Base-by-base conservation (phyloP, 2,329 filamentous ascomycete species). In the Botrytis sinoallii region DNA sequence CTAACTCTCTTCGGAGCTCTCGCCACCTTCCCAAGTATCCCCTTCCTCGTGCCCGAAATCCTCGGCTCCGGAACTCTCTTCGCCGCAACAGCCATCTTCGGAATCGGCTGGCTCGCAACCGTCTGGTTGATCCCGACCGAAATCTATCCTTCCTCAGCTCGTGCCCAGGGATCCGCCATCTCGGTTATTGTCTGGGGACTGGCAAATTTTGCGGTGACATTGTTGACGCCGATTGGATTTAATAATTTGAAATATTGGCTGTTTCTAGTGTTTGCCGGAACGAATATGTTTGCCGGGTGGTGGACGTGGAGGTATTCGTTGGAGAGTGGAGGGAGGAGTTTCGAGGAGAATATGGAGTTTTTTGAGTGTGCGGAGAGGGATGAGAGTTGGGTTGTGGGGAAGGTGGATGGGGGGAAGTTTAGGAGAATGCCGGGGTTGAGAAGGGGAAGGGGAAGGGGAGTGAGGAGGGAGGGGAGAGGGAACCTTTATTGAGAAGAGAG, bases 81-180 rank as follows among this genome's bases (percentile, higher is more conserved):
- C 82, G 79, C 88, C 72, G 86, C 88, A 3, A 92, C 88, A 0
- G 87, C 86, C 12, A 86, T 87, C 29, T 90, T 90, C 74, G 88
- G 88, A 6, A 87, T 90, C 63, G 87, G 87, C 38, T 90, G 88
- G 88, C 83, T 90, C 3, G 83, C 87, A 1, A 88, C 88, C 1
- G 84, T 88, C 29, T 90, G 88, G 88, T 81, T 90, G 0, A 81
- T 85, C 72, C 84, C 85, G 0, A 84, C 85, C 44, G 88, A 93
- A 75, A 89, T 93, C n/a, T 92, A 92, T 61, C 88, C 89, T 0
- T 86, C 85, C 1, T 85, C 85, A 0, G 82, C 88, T 0, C 84
- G 90, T 10, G 89, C 90, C 4, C 92, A 92, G 79, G 91, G 91
- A 48, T 89, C 91, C 0, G 89, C 89, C 1, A 82, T 91, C 3